Evolutionary conservation across 2,329 filamentous ascomycete genomes (phyloP).

Genomic region (Furcasterigmium furcatum): DNA sequence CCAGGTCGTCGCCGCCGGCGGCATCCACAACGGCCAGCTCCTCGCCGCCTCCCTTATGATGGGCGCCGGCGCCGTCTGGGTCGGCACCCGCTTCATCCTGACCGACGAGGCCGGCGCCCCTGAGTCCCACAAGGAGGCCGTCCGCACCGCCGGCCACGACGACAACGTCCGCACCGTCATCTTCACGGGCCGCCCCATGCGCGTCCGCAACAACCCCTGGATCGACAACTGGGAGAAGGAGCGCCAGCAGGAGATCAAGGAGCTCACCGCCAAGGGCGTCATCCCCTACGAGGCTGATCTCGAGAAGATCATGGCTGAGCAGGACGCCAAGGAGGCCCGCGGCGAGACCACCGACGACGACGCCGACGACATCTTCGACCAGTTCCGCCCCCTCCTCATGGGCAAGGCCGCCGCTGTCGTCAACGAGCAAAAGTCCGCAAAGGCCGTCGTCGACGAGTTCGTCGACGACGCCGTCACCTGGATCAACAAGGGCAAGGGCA

Average conservation of each 20-base stretch:
- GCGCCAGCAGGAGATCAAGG: slow-evolving; percentile 84
- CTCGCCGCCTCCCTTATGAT: slow-evolving; percentile 90
- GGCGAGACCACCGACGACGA: slow-evolving; percentile 64
- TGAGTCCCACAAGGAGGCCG: slow-evolving; percentile 91
- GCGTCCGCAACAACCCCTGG: slow-evolving; percentile 90
- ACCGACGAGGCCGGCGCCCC: slow-evolving; percentile 92
- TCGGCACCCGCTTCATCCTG: slow-evolving; percentile 94
- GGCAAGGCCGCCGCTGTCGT: slow-evolving; percentile 93
- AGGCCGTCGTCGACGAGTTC: slow-evolving; percentile 92
- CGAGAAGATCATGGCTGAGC: slow-evolving; percentile 69
- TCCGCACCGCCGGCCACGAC: slow-evolving; percentile 86
- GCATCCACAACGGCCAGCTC: slow-evolving; percentile 88
- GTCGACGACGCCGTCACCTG: slow-evolving; percentile 74
- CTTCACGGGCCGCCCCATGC: slow-evolving; percentile 93
- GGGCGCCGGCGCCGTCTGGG: slow-evolving; percentile 90
- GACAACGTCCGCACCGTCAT: slow-evolving; percentile 97
- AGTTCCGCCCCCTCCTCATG: slow-evolving; percentile 90
- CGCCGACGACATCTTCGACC: slow-evolving; percentile 85
- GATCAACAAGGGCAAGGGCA: slow-evolving; percentile 65
- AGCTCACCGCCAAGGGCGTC: slow-evolving; percentile 82
- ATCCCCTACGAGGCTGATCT: slow-evolving; percentile 95
- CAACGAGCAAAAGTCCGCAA: slow-evolving; percentile 88
- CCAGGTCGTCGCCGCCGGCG: slow-evolving; percentile 89
- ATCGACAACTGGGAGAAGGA: slow-evolving; percentile 97
- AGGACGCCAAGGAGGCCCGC: slow-evolving; percentile 62